Base-by-base conservation (phyloP, 139 green algal species). In the Marvania coccoides region DNA sequence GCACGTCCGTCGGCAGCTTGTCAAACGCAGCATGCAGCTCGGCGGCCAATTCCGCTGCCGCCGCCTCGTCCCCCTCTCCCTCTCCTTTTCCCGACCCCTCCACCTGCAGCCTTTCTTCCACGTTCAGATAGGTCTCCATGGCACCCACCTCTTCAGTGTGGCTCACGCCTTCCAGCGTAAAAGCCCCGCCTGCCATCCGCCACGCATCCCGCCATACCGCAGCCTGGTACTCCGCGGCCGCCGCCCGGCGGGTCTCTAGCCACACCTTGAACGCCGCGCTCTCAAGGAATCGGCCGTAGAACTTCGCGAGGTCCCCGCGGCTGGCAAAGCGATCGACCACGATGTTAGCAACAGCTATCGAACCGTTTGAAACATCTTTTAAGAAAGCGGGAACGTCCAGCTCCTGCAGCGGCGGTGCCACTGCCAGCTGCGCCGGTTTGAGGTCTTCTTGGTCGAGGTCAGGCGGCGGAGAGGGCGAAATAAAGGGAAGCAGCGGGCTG, bases 211-310 rank as follows among this genome's bases (percentile, higher is more conserved):
- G 36, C 68, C 51, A 69, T 24, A n/a, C 3, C 26, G 3, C 12
- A 46, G n/a, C 42, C 53, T 81, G 75, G 46, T 61, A 82, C 26
- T 24, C 57, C 28, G 19, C 26, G n/a, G 70, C 73, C 1, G 58
- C 63, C 37, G 24, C 61, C 12, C 75, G 78, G 39, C 70, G 72
- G 35, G 71, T 48, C 29, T 72, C 63, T n/a, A 95, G 83, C 87
- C 87, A 95, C 42, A 62, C 35, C 33, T 37, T 34, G 60, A 95
- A 89, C 71, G 91, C 88, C 53, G 76, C 62, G 10, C 55, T 74
- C 10, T 66, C 61, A 30, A 91, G 35, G 57, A 95, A 92, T 19
- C 78, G 65, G 5, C 57, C 42, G 70, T 94, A 95, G 58, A 95
- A 80, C 34, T 76, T 55, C 24, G 80, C 38, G 5, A 74, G 39